Conservation (phyloP, 106 monocot genomes). For the Allium cepa region DNA sequence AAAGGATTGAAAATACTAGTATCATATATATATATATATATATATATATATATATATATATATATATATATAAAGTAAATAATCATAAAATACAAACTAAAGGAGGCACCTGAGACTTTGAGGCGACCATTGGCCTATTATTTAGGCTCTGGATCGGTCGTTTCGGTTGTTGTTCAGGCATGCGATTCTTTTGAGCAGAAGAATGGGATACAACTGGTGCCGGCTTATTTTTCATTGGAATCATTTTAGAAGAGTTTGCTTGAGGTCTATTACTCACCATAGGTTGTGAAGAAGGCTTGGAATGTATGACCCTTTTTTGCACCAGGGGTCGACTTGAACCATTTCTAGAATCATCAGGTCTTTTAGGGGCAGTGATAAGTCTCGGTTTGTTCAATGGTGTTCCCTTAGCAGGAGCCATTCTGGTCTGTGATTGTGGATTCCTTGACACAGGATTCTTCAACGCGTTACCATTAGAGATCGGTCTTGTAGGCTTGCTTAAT, state of each 20-base stretch:
- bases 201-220: constrained; percentile 20
- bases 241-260: constrained; percentile 14
- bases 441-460: constrained; percentile 17
- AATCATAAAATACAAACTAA: neutral
- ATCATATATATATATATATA: neutral
- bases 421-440: constrained; percentile 19
- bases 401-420: constrained; percentile 16
- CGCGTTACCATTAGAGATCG: constrained; percentile 9
- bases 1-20: neutral
- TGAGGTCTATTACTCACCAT: constrained; percentile 21
- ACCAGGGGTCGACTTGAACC: constrained; percentile 14
- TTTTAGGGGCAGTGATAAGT: constrained; percentile 22
- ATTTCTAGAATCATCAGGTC: constrained; percentile 18
- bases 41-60: neutral
- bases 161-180: constrained; percentile 13
- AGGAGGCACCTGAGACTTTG: constrained; percentile 27
- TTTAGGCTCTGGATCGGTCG: constrained; percentile 14
- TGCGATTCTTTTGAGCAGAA: constrained; percentile 21
- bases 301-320: constrained; percentile 11
- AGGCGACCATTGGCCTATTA: constrained; percentile 21
- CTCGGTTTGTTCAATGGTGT: constrained; percentile 14
- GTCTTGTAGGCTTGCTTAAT: constrained; percentile 16
- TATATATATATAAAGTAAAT: neutral
- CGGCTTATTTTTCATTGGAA: constrained; percentile 12
- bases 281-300: constrained; percentile 33